A percentile compares a stretch with the other conserved stretches of the same genome.
Evolutionary conservation across 176 grass and related monocot species (phyloP).

Genomic region (Musa itinerans): DNA sequence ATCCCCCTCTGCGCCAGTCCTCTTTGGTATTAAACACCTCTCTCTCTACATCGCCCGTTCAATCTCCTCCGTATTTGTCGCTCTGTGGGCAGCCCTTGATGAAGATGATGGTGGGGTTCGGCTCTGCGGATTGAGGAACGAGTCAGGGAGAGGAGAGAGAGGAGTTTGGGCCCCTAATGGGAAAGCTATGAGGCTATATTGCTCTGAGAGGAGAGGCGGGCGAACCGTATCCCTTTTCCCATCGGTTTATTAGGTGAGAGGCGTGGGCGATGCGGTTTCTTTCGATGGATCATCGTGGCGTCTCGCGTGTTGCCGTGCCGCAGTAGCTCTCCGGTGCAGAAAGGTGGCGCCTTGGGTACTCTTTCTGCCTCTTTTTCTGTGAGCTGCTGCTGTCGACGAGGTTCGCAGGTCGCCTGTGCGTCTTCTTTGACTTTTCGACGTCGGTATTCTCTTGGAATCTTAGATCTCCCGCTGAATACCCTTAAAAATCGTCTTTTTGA

Average conservation of each 20-base stretch:
- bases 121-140: background rate
- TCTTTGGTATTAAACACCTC: background rate
- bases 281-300: slow-evolving; percentile 8
- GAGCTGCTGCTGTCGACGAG: slow-evolving; percentile 9
- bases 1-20: background rate
- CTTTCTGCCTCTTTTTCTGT: slow-evolving; percentile 3
- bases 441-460: background rate
- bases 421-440: background rate
- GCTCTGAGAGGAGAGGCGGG: background rate
- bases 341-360: slow-evolving; percentile 5
- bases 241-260: slow-evolving; percentile 21
- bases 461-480: background rate
- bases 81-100: background rate
- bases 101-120: background rate
- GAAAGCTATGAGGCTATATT: slow-evolving; percentile 1
- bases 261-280: slow-evolving; percentile 1
- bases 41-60: background rate
- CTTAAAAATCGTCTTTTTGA: background rate
- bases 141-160: background rate
- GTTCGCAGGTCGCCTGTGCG: slow-evolving; percentile 1
- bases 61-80: background rate
- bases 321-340: slow-evolving; percentile 4
- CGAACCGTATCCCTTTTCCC: background rate
- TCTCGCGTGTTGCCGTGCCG: slow-evolving; percentile 1
- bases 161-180: slow-evolving; percentile 6